A percentile compares a stretch with the other conserved stretches of the same genome.
Evolutionary conservation across 805 yeast genomes (phyloP).

Genomic region (Zygoascus biomembranicola): DNA sequence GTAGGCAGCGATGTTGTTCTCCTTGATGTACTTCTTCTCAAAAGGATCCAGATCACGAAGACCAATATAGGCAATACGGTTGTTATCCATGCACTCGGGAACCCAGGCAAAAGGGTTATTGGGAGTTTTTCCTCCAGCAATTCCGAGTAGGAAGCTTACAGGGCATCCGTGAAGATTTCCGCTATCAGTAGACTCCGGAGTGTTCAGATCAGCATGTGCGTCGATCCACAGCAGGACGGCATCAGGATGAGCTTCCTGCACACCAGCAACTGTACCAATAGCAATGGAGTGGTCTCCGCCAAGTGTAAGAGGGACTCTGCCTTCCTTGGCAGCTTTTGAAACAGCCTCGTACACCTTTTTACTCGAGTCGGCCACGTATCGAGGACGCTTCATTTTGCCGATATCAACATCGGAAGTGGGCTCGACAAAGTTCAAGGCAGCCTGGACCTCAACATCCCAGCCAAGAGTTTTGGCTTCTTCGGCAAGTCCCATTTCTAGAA

Average conservation of each 20-base stretch:
- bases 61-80: conserved; percentile 84
- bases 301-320: conserved; percentile 65
- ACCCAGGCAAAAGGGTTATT: conserved; percentile 69
- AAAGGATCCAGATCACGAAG: conserved; percentile 86
- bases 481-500: conserved; percentile 64
- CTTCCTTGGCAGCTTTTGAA: conserved; percentile 39
- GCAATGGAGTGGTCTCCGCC: conserved; percentile 98
- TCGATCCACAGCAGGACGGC: conserved; percentile 93
- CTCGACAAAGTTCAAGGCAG: conserved; percentile 24
- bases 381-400: conserved; percentile 59
- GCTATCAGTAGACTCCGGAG: conserved; percentile 70
- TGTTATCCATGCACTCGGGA: conserved; percentile 53
- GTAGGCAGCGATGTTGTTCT: conserved; percentile 70
- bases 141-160: conserved; percentile 80
- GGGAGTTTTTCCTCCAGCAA: conserved; percentile 29
- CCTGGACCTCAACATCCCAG: conserved; percentile 50
- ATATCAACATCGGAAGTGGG: conserved; percentile 44
- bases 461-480: conserved; percentile 57
- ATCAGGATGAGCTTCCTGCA: conserved; percentile 69
- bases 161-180: conserved; percentile 98
- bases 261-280: conserved; percentile 84
- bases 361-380: conserved; percentile 68
- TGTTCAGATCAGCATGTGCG: conserved; percentile 96
- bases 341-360: conserved; percentile 56
- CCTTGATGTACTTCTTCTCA: conserved; percentile 66